Evolutionary conservation across 345 rosid species (phyloP).

Genomic region (Fremontodendron californicum): DNA sequence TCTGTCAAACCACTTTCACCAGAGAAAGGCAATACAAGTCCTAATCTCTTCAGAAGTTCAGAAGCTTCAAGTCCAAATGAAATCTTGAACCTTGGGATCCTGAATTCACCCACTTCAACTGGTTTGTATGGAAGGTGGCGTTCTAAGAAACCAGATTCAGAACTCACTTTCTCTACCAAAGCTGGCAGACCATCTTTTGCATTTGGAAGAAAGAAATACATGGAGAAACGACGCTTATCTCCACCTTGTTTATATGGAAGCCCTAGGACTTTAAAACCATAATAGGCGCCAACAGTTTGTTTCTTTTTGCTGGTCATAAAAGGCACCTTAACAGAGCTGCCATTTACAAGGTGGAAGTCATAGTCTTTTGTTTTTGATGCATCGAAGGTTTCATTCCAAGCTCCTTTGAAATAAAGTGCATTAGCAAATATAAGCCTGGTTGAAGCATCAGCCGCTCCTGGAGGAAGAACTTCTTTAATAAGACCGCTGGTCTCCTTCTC

Average conservation of each 20-base stretch:
- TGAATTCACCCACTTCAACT: conserved; percentile 44
- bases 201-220: conserved; percentile 75
- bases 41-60: conserved; percentile 43
- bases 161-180: conserved; percentile 41
- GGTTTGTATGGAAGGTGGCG: conserved; percentile 37
- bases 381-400: conserved; percentile 72
- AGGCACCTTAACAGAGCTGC: conserved; percentile 44
- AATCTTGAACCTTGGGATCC: conserved; percentile 57
- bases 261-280: conserved; percentile 66
- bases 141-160: conserved; percentile 47
- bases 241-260: conserved; percentile 70
- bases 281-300: conserved; percentile 41
- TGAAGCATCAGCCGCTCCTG: conserved; percentile 48
- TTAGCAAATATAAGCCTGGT: conserved; percentile 65
- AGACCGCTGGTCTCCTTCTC: conserved; percentile 71
- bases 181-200: conserved; percentile 52
- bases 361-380: conserved; percentile 42
- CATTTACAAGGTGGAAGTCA: conserved; percentile 64
- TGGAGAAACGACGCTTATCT: conserved; percentile 62
- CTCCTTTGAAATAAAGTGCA: conserved; percentile 81
- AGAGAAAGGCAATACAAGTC: conserved; percentile 50
- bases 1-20: conserved; percentile 49
- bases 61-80: conserved; percentile 59
- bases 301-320: conserved; percentile 78
- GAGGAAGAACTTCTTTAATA: conserved; percentile 65